Evolutionary conservation across 805 yeast species (phyloP).

Genomic region (Kazachstania africana): DNA sequence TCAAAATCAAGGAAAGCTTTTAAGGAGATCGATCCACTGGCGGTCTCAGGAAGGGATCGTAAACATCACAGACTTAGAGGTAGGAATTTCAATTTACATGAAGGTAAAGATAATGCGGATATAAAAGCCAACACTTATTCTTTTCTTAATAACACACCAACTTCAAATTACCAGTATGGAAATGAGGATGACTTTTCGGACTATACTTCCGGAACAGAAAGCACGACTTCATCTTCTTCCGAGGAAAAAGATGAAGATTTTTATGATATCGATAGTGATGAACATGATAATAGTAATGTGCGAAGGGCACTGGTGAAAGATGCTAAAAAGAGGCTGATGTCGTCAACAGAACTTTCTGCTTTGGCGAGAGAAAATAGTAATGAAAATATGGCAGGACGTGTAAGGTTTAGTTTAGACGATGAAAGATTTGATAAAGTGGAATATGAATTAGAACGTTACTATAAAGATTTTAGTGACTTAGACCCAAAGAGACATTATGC

Average conservation of each 20-base stretch:
- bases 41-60: no score
- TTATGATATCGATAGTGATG: slow-evolving; percentile 4
- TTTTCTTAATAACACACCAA: no score
- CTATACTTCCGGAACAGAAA: neutral
- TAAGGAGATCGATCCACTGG: no score
- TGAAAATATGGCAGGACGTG: no score
- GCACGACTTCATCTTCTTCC: slow-evolving; percentile 1
- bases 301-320: no score
- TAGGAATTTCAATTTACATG: no score
- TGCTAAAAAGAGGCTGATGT: slow-evolving; percentile 1
- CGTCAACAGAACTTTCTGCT: slow-evolving; percentile 3
- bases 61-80: no score
- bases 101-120: no score
- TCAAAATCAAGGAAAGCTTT: no score
- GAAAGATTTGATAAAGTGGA: slow-evolving; percentile 28
- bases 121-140: no score
- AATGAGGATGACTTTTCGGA: no score
- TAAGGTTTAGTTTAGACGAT: slow-evolving; percentile 11
- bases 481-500: slow-evolving; percentile 25
- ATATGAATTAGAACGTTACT: slow-evolving; percentile 27
- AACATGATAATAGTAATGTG: no score
- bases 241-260: slow-evolving; percentile 5
- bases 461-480: slow-evolving; percentile 26
- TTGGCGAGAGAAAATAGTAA: slow-evolving; percentile 1
- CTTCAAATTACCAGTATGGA: neutral